phyloP scores from a whole-genome alignment of 1,284 basidiomycete genomes.

The Neonothopanus nambi region DNA sequence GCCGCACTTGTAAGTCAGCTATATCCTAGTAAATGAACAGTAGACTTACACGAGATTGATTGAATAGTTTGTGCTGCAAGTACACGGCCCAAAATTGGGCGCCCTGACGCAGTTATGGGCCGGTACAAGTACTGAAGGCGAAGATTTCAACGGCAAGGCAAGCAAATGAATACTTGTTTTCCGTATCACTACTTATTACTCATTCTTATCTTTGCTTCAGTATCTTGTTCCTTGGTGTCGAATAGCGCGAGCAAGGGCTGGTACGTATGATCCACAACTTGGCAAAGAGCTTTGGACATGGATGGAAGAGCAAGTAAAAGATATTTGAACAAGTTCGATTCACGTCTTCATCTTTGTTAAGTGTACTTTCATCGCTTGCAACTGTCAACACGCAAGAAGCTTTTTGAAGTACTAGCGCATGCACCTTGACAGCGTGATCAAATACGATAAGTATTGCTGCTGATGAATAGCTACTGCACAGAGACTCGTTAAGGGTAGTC shows the following conservation, averaged over 20 bases:
- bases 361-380: no score
- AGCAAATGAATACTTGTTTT: not conserved
- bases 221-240: constrained; percentile 32
- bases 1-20: no score
- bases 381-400: no score
- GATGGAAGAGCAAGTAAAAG: constrained; percentile 29
- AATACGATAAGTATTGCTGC: no score
- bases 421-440: no score
- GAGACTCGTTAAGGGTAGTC: no score
- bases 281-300: constrained; percentile 31
- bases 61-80: not conserved
- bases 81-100: constrained; percentile 25
- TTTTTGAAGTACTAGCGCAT: no score
- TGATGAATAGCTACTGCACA: no score
- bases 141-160: constrained; percentile 23
- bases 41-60: not conserved
- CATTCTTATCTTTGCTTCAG: constrained; percentile 8
- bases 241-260: no score
- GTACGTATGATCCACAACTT: constrained; percentile 21
- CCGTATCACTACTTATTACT: not conserved
- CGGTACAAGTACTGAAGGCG: constrained; percentile 28
- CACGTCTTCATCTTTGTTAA: no score
- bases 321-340: not conserved
- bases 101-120: constrained; percentile 40
- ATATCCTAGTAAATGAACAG: not conserved